Evolutionary conservation across 2,329 filamentous ascomycete species (phyloP).

Genomic region (Graphilbum sp.): DNA sequence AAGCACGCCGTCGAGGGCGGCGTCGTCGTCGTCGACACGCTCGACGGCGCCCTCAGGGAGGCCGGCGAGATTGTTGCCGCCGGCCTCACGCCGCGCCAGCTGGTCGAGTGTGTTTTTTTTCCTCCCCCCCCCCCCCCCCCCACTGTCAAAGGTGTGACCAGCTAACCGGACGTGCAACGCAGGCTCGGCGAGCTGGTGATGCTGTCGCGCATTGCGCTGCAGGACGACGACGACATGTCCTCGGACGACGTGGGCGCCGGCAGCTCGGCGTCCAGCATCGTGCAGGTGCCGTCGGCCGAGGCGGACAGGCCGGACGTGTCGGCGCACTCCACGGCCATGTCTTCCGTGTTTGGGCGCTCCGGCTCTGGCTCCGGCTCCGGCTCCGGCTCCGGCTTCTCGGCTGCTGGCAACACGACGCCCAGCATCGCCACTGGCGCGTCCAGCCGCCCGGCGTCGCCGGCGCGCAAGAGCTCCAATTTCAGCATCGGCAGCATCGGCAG

Average conservation of each 20-base stretch:
- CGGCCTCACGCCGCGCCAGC: conserved; percentile 51
- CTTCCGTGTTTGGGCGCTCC: conserved; percentile 18
- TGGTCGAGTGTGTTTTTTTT: conserved; percentile 63
- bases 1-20: conserved; percentile 48
- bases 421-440: conserved; percentile 3
- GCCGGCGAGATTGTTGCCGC: conserved; percentile 78
- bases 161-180: too few species aligned
- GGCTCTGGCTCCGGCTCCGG: neutral
- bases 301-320: conserved; percentile 7
- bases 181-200: conserved; percentile 64
- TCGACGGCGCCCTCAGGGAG: conserved; percentile 65
- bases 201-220: conserved; percentile 30
- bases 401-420: too few species aligned
- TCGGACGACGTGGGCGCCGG: conserved; percentile 15
- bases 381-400: too few species aligned
- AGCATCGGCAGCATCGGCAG: neutral
- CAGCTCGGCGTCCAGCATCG: conserved; percentile 4
- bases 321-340: conserved; percentile 20
- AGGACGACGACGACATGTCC: conserved; percentile 21
- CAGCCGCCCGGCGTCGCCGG: conserved; percentile 7
- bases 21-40: conserved; percentile 56
- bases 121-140: too few species aligned
- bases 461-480: conserved; percentile 2
- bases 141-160: too few species aligned
- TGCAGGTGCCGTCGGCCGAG: conserved; percentile 2